These are phyloP conservation scores for Dimargaris cristalligena DNA, from an alignment of 192 early-diverging fungal species.

Conservation along the genomic window DNA sequence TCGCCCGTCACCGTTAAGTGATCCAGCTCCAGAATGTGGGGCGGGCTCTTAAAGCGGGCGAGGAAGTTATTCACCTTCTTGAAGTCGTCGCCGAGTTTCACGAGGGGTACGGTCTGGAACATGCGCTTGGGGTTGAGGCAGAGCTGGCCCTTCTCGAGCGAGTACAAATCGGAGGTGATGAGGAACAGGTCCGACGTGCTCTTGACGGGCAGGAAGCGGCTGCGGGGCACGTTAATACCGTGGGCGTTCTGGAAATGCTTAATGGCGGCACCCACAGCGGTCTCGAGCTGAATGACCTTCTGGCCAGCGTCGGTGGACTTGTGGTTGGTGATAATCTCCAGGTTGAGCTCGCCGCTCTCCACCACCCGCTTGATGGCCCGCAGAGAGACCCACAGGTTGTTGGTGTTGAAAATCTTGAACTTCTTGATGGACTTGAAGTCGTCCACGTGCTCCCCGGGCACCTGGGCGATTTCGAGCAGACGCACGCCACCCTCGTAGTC, in stretches of 20 bases:
- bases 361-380: conserved; percentile 78
- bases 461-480: conserved; percentile 95
- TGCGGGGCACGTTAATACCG: conserved; percentile 96
- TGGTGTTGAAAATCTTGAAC: conserved; percentile 99
- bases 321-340: conserved; percentile 96
- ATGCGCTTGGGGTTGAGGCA: conserved; percentile 81
- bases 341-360: conserved; percentile 51
- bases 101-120: conserved; percentile 81
- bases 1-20: conserved; percentile 97
- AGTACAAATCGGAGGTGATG: conserved; percentile 90
- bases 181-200: conserved; percentile 94
- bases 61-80: conserved; percentile 91
- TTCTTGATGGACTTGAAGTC: conserved; percentile 99
- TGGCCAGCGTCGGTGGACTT: conserved; percentile 88
- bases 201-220: conserved; percentile 96
- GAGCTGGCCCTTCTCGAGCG: conserved; percentile 82
- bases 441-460: conserved; percentile 89
- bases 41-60: conserved; percentile 76
- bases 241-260: conserved; percentile 91
- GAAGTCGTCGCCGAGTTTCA: conserved; percentile 97
- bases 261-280: conserved; percentile 96
- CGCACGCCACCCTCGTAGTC: conserved; percentile 90
- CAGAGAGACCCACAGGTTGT: conserved; percentile 75
- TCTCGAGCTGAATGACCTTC: conserved; percentile 96
- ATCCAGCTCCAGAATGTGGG: conserved; percentile 93